Percentiles rank a stretch among this genome's conserved stretches.
phyloP scores from a whole-genome alignment of 257 asterid species.

The Leonotis leonurus region DNA sequence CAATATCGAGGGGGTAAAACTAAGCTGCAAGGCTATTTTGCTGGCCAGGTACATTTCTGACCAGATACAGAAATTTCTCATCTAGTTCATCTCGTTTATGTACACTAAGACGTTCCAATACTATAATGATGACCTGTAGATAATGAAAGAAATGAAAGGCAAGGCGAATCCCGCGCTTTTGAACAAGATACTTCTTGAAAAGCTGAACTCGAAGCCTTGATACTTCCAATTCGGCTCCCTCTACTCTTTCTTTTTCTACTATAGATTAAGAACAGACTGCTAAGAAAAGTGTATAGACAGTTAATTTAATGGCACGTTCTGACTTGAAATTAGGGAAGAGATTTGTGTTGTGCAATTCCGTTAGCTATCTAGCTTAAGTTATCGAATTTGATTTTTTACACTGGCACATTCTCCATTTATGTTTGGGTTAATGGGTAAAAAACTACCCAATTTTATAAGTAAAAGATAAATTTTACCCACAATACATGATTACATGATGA shows the following conservation, averaged over 20 bases:
- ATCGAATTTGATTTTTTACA: neutral
- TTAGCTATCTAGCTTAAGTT: neutral
- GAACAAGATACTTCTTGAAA: slow-evolving; percentile 75
- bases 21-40: slow-evolving; percentile 87
- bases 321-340: neutral
- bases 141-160: slow-evolving; percentile 91
- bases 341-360: neutral
- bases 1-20: slow-evolving; percentile 90
- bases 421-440: no score
- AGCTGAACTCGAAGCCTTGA: slow-evolving; percentile 55
- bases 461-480: no score
- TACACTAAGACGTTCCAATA: neutral
- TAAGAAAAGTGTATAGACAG: no score
- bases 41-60: slow-evolving; percentile 73
- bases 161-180: slow-evolving; percentile 85
- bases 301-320: neutral
- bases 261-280: neutral
- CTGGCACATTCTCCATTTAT: neutral
- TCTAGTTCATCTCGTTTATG: neutral
- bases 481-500: no score
- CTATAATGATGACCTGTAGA: slow-evolving; percentile 28
- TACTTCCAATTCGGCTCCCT: neutral
- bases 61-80: neutral
- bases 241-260: neutral
- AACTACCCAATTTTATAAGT: no score